These are phyloP conservation scores for Lecanoromycetidae sp. DNA, from an alignment of 2,329 filamentous ascomycete species.

Conservation along the genomic window DNA sequence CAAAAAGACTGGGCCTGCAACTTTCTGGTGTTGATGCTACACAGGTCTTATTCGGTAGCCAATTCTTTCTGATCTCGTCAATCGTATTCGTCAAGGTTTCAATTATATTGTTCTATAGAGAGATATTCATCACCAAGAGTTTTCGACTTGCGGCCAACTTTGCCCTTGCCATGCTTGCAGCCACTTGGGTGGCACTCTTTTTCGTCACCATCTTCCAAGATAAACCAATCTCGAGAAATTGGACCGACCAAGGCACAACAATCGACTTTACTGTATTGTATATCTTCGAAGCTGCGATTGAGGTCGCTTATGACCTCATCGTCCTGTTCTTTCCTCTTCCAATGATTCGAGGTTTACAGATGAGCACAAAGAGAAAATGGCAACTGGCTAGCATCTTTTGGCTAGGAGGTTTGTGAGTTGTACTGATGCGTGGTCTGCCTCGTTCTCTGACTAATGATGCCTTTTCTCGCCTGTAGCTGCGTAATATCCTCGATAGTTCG, in stretches of 20 bases:
- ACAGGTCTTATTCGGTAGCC: too few relatives aligned
- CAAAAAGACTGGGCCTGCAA: too few relatives aligned
- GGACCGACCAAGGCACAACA: neutral
- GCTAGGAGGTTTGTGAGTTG: constrained; percentile 1
- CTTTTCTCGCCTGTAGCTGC: constrained; percentile 9
- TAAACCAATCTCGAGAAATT: too few relatives aligned
- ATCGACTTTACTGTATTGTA: neutral
- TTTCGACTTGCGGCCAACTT: neutral
- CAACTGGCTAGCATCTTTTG: neutral
- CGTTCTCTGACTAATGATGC: neutral
- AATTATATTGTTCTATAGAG: constrained; percentile 8
- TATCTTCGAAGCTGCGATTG: neutral
- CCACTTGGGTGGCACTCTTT: neutral
- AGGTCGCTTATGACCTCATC: neutral
- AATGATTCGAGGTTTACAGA: neutral
- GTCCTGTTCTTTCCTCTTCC: constrained; percentile 2
- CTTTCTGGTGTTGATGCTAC: too few relatives aligned
- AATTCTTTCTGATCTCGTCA: too few relatives aligned
- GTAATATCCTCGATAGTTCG: constrained; percentile 13
- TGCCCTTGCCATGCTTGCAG: neutral
- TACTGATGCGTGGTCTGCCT: neutral
- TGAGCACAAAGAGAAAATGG: neutral
- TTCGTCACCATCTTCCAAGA: constrained; percentile 1
- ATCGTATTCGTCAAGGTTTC: constrained; percentile 11
- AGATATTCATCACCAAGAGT: constrained; percentile 1